Percentiles rank a stretch among this genome's conserved stretches.
Conservation (phyloP, 2,329 filamentous ascomycete genomes). For the Amauroascus verrucosus region DNA sequence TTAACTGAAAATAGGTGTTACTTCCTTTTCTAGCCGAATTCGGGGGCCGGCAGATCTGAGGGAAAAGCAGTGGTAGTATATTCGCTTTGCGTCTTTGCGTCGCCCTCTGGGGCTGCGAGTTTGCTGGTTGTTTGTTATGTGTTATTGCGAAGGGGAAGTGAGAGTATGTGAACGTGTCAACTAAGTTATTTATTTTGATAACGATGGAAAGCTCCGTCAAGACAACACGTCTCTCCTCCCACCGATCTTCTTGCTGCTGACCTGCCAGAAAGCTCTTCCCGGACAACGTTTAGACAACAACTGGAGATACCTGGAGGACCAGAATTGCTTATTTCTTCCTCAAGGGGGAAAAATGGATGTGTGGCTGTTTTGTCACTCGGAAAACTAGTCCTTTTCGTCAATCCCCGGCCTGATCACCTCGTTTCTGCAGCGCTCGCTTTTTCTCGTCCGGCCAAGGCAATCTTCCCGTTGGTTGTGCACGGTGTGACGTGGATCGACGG, state of each 20-base stretch:
- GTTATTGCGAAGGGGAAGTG: not conserved
- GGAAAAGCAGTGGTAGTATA: not conserved
- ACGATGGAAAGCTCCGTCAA: not conserved
- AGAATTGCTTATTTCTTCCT: not conserved
- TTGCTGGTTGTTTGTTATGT: not conserved
- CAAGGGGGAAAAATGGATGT: not conserved
- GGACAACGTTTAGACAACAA: not conserved
- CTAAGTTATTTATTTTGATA: not conserved
- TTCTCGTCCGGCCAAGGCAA: constrained; percentile 2
- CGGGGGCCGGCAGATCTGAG: not conserved
- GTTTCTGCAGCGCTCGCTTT: constrained; percentile 1
- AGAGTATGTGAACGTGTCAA: not conserved
- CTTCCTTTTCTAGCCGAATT: not conserved
- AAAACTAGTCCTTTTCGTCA: not conserved
- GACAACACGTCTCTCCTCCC: not conserved
- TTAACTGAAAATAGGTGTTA: not conserved
- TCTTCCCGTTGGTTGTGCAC: constrained; percentile 7
- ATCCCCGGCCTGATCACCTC: not conserved
- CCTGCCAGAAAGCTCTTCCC: not conserved
- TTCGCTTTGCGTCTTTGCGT: not conserved
- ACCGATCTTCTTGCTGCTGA: not conserved
- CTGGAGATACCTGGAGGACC: not conserved
- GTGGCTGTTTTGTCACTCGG: not conserved
- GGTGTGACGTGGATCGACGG: constrained; percentile 11
- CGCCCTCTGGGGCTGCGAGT: not conserved